Evolutionary conservation across 2,329 filamentous ascomycete species (phyloP).

Genomic region (Neospermospora avenae): DNA sequence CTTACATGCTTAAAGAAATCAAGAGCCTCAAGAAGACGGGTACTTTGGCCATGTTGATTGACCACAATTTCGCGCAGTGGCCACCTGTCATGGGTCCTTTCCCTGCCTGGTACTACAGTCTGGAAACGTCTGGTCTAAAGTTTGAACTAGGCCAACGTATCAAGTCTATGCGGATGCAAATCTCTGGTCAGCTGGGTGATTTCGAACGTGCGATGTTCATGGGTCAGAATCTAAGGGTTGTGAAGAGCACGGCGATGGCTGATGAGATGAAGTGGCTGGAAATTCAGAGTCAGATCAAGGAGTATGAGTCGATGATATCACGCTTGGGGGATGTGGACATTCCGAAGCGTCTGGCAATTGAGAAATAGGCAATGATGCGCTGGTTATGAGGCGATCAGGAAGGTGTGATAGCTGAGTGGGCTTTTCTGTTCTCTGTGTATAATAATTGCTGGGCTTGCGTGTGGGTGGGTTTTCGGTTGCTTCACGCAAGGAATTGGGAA

Average conservation of each 20-base stretch:
- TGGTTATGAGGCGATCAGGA: neutral
- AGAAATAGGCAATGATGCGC: neutral
- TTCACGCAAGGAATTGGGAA: neutral
- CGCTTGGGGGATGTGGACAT: neutral
- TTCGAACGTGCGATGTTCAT: neutral
- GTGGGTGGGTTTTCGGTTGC: neutral
- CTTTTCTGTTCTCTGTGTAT: neutral
- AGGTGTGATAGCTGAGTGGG: neutral
- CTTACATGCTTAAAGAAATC: neutral
- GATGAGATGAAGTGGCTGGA: conserved; percentile 5
- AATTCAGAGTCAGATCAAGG: neutral
- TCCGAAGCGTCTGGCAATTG: neutral
- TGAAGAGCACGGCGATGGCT: neutral
- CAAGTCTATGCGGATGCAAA: neutral
- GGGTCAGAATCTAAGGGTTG: neutral
- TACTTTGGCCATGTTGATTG: neutral
- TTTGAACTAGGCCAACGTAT: neutral
- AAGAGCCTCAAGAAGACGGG: neutral
- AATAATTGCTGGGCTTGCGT: neutral
- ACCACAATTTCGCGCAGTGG: neutral
- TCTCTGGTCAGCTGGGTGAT: neutral
- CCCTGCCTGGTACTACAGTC: neutral
- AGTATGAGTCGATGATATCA: neutral
- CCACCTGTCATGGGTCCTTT: neutral
- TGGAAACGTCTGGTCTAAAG: neutral